Percentiles rank a stretch among this genome's conserved stretches.
Evolutionary conservation across 805 yeast species (phyloP).

Genomic region (Kluyveromyces lactis): DNA sequence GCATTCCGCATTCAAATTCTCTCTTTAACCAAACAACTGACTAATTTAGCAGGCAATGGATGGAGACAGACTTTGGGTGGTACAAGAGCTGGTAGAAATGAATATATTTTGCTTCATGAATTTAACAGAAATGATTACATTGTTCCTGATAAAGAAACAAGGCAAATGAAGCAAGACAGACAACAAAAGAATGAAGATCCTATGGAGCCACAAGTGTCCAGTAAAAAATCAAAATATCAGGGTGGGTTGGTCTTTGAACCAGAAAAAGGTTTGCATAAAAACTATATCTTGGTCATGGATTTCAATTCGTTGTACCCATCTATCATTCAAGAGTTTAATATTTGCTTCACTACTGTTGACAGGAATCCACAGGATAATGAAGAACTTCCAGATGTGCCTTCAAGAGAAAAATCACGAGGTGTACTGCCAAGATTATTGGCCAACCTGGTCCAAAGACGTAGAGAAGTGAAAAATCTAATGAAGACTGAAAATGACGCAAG

Average conservation of each 20-base stretch:
- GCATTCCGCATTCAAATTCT: conserved; percentile 79
- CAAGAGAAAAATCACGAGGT: conserved; percentile 52
- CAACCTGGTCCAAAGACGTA: conserved; percentile 81
- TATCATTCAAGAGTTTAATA: conserved; percentile 92
- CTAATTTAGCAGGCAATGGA: conserved; percentile 92
- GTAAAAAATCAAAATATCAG: conserved; percentile 66
- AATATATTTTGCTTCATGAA: conserved; percentile 85
- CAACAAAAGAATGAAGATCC: conserved; percentile 19
- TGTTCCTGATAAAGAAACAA: conserved; percentile 75
- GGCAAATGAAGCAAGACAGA: conserved; percentile 30
- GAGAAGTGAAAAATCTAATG: conserved; percentile 81
- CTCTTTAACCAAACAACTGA: conserved; percentile 82
- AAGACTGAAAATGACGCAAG: conserved; percentile 59
- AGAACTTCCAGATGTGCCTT: conserved; percentile 63
- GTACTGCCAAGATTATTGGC: conserved; percentile 80
- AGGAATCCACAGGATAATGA: conserved; percentile 51
- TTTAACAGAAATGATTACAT: conserved; percentile 71
- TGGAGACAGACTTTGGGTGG: conserved; percentile 95
- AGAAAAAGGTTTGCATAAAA: conserved; percentile 86
- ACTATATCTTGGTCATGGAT: conserved; percentile 89
- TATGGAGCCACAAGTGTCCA: conserved; percentile 35
- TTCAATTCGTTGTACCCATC: conserved; percentile 96
- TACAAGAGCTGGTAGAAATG: conserved; percentile 93
- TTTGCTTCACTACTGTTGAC: conserved; percentile 92
- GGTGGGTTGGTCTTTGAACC: conserved; percentile 98